Evolutionary conservation across 495 filamentous ascomycete species (phyloP).

Genomic region (Aspergillus cavernicola): DNA sequence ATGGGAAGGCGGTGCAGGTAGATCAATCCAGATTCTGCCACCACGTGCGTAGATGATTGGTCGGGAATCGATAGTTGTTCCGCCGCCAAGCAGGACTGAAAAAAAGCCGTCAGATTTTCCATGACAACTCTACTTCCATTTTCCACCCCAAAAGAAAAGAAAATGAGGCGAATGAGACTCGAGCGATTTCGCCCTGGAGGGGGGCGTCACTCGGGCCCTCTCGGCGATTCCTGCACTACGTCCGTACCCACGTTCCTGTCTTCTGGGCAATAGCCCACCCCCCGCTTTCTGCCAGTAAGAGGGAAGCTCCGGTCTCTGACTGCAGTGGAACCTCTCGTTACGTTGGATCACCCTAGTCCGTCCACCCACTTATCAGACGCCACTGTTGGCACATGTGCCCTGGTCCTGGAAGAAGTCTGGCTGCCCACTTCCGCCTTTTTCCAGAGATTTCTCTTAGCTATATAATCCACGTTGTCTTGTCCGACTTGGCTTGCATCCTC

Average conservation of each 20-base stretch:
- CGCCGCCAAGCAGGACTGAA: constrained; percentile 12
- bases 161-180: no score
- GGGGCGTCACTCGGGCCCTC: neutral
- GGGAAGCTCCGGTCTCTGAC: neutral
- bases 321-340: constrained; percentile 17
- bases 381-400: constrained; percentile 24
- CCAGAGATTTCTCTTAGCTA: constrained; percentile 24
- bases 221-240: constrained; percentile 3
- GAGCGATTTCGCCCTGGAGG: no score
- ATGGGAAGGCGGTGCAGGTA: constrained; percentile 15
- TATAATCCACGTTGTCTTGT: constrained; percentile 21
- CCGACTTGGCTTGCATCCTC: constrained; percentile 23
- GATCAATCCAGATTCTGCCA: constrained; percentile 22
- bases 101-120: constrained; percentile 3
- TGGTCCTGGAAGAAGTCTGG: constrained; percentile 14
- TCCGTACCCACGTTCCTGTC: no score
- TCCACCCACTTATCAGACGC: constrained; percentile 27
- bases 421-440: constrained; percentile 14
- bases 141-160: no score
- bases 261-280: constrained; percentile 7
- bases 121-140: no score
- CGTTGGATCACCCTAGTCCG: constrained; percentile 15
- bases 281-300: constrained; percentile 13
- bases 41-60: constrained; percentile 24
- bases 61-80: neutral